These are phyloP conservation scores for Dactylis glomerata DNA, from an alignment of 176 grass and related monocot genomes.

Conservation along the genomic window DNA sequence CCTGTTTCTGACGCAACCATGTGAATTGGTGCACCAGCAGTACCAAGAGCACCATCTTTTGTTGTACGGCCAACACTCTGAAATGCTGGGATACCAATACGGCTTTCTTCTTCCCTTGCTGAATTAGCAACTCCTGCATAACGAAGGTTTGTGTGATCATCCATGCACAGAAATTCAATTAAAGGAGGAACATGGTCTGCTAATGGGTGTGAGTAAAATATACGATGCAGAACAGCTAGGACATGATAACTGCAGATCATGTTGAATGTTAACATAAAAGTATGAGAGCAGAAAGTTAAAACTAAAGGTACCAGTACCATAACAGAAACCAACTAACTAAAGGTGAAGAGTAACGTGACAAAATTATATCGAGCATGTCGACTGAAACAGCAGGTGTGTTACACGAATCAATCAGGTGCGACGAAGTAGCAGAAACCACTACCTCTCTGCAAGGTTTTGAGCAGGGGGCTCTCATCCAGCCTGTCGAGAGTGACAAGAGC, in stretches of 20 bases:
- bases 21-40: constrained; percentile 77
- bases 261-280: not conserved
- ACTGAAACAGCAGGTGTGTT: not conserved
- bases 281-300: not conserved
- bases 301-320: not conserved
- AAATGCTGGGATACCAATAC: constrained; percentile 45
- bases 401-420: not conserved
- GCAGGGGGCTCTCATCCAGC: constrained; percentile 69
- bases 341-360: not conserved
- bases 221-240: not conserved
- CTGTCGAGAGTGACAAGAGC: constrained; percentile 76
- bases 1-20: constrained; percentile 83
- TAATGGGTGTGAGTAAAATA: not conserved
- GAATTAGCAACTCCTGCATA: constrained; percentile 58
- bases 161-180: not conserved
- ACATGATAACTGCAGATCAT: not conserved
- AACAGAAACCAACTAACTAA: not conserved
- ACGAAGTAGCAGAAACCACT: not conserved
- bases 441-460: constrained; percentile 92
- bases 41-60: constrained; percentile 85
- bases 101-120: constrained; percentile 52
- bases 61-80: constrained; percentile 48
- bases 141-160: constrained; percentile 7
- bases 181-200: not conserved
- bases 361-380: not conserved